Base-by-base conservation (phyloP, 2,329 filamentous ascomycete species). In the Penicillium corylophilum region DNA sequence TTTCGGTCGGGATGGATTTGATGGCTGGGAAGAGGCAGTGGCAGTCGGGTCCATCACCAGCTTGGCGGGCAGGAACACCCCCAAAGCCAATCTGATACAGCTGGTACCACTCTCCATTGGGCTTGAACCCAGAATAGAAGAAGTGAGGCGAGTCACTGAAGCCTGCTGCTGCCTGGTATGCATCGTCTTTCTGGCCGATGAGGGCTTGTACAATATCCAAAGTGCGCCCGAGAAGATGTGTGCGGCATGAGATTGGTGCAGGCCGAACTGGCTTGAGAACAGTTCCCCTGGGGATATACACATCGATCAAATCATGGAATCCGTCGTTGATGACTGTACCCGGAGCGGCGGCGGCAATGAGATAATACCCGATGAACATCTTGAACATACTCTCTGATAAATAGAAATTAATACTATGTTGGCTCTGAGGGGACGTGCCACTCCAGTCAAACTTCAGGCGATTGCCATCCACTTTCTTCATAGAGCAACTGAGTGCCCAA, bases 61-160 rank as follows among this genome's bases (percentile, higher is more conserved):
- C 71, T 1, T 74, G 74, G 0, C 77, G 70, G 0, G 76, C 77
- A 4, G 76, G 77, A 0, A 79, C 76, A 22, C 77, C 77, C 4
- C 77, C 77, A 33, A 79, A 79, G 0, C 75, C 76, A 47, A 80
- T 79, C 51, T 79, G 77, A 55, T 78, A 79, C 0, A 80, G 67
- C 50, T 79, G 72, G 55, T 73, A 80, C 68, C 75, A 79, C 46
- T 77, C 75, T 4, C 77, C 77, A 10, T 72, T 62, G 1, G 76
- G 73, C 54, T 75, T 77, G 64, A 75, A 79, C 24, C 76, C 77
- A 1, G 74, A 77, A 60, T 78, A 79, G 64, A 79, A 79, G 50
- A 79, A 74, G 59, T 79, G 74, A 0, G 77, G 77, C 0, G 74
- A 78, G 59, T 79, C 77, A 13, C 74, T 77, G 61, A 80, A 80